Evolutionary conservation across 2,329 filamentous ascomycete genomes (phyloP), one percentile per base, ranked within the genome.

Genomic region (Dactylellina parvicollis): DNA sequence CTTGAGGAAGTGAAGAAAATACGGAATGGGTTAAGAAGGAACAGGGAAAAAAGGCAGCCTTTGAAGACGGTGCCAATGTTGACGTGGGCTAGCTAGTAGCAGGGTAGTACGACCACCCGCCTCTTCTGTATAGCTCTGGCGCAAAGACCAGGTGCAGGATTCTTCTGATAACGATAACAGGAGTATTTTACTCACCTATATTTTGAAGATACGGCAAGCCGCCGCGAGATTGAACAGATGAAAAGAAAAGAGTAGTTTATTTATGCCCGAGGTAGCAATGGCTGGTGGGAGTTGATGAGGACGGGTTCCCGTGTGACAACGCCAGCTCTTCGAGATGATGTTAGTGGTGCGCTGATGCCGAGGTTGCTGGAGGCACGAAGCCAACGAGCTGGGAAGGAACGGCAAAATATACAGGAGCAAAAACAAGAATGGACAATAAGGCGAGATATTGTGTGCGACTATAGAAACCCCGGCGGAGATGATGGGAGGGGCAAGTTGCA

Each of bases 21-120:
- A 28, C n/a, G 47, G 28, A 26, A 42, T 34, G 44, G 40, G 16
- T 2, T 22, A 26, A 24, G 30, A 20, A 42, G 3, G n/a, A 42
- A 38, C 22, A 38, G 30, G 30, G 5, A 26, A 42, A 50, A 49
- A 44, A 49, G 12, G 22, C 18, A 54, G 56, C 36, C 12, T n/a
- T 30, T 44, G 34, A 40, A 18, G 49, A 56, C 55, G 47, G 22
- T 44, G 46, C 46, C 59, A 46, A 64, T n/a, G n/a, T n/a, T n/a
- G 38, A 22, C 52, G 54, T 30, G 40, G 47, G 57, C 18, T 42
- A 36, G 57, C 18, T 42, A n/a, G 8, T 52, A 30, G 26, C 18
- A 32, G 26, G 34, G 30, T 24, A 49, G 22, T 24, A 30, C 30
- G 7, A 34, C 40, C 20, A 16, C 18, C 32, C 34, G 26, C 57